phyloP scores from a whole-genome alignment of 805 yeast species.

The Teunomyces atbi region DNA sequence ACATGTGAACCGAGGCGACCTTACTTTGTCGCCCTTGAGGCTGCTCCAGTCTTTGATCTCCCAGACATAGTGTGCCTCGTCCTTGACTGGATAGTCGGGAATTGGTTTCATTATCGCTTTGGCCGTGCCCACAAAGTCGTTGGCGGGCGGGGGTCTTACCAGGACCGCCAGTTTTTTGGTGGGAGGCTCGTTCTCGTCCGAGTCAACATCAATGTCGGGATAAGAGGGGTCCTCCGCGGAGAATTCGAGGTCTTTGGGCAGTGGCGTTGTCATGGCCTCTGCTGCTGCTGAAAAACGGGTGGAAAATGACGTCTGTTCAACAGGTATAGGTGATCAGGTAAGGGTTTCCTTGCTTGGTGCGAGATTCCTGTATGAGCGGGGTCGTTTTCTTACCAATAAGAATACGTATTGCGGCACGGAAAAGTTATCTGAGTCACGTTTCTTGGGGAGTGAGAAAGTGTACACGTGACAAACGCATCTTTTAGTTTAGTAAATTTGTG shows the following conservation, averaged over 20 bases:
- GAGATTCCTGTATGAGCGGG: neutral
- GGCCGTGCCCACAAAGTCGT: slow-evolving; percentile 28
- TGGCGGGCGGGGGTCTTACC: slow-evolving; percentile 24
- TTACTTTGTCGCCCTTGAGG: slow-evolving; percentile 44
- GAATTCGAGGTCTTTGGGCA: slow-evolving; percentile 1
- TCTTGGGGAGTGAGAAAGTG: too few species aligned
- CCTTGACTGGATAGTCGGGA: slow-evolving; percentile 39
- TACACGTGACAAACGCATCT: neutral
- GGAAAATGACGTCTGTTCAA: neutral
- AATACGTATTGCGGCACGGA: neutral
- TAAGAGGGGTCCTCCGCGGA: neutral
- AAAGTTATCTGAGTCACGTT: too few species aligned
- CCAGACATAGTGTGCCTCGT: slow-evolving; percentile 45
- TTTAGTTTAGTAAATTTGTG: too few species aligned
- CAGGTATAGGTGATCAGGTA: neutral
- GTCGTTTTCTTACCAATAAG: neutral
- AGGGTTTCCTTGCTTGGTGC: neutral
- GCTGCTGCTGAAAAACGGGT: neutral
- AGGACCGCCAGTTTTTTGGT: slow-evolving; percentile 3
- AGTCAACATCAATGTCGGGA: slow-evolving; percentile 1
- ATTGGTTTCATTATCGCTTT: slow-evolving; percentile 35
- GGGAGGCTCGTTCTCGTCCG: neutral
- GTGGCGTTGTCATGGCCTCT: neutral
- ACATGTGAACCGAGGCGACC: slow-evolving; percentile 46
- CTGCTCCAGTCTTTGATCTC: slow-evolving; percentile 48